These are phyloP conservation scores for Platismatia glauca DNA, from an alignment of 495 filamentous ascomycete genomes.

Conservation along the genomic window DNA sequence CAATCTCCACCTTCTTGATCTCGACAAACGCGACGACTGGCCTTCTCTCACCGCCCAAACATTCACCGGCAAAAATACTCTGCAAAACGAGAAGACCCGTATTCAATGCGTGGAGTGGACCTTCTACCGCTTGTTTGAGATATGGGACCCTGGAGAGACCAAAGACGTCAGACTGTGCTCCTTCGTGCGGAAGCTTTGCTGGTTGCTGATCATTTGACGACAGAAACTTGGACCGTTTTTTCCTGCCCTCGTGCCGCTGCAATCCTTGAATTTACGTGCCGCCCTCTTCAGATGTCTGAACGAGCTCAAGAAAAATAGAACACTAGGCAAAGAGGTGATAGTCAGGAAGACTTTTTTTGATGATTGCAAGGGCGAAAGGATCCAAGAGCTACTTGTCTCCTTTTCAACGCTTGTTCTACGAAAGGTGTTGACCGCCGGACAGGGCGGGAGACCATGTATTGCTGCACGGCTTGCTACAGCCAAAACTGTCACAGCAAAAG, in stretches of 20 bases:
- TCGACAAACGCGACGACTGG: conserved; percentile 70
- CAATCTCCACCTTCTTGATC: conserved; percentile 68
- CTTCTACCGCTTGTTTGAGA: conserved; percentile 65
- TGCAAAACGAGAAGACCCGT: conserved; percentile 67
- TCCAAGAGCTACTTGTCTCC: conserved; percentile 66
- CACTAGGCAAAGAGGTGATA: conserved; percentile 65
- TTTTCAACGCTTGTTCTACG: conserved; percentile 77
- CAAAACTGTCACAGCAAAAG: conserved; percentile 46
- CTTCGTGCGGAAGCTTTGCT: conserved; percentile 7
- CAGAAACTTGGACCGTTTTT: conserved; percentile 86
- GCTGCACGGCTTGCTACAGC: conserved; percentile 57
- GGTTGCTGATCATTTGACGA: background rate
- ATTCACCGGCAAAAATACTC: conserved; percentile 56
- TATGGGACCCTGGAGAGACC: conserved; percentile 71
- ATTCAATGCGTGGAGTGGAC: conserved; percentile 77
- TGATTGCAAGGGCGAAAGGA: conserved; percentile 76
- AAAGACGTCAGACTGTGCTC: conserved; percentile 46
- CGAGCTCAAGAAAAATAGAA: conserved; percentile 76
- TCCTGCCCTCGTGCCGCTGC: conserved; percentile 74
- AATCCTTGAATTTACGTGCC: conserved; percentile 79
- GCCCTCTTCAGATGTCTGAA: conserved; percentile 72
- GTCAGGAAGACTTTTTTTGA: conserved; percentile 86
- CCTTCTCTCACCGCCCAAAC: conserved; percentile 55
- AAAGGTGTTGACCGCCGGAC: conserved; percentile 43
- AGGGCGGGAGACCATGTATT: conserved; percentile 32